Base-by-base conservation (phyloP, 768 basidiomycete species). In the Hebeloma cylindrosporum region DNA sequence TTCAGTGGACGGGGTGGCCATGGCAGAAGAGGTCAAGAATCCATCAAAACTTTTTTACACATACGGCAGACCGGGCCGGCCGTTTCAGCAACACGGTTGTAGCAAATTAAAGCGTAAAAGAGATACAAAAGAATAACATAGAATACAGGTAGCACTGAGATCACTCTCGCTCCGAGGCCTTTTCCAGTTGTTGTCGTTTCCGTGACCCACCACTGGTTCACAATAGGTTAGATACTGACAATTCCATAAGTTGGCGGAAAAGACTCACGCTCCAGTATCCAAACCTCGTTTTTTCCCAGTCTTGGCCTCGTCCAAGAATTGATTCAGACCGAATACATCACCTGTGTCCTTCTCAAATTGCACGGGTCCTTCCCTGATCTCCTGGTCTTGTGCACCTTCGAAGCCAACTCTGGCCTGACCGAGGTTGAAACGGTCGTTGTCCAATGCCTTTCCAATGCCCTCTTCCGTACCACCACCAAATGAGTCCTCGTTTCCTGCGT, bases 281-380 rank as follows among this genome's bases (percentile, higher is more conserved):
- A 93, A 58, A 10, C 89, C 90, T 50, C 93, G 73, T 71, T 95
- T 95, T 65, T 83, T 82, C n/a, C 93, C 95, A 17, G 85, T 84
- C 77, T 92, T 96, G 13, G 95, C 96, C 65, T 93, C 91, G 62
- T 97, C 92, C 74, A 98, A 77, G 74, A 99, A 98, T 63, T 95
- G 85, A 67, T 96, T 89, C 51, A 97, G 74, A 51, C 95, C 95
- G 60, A 97, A 97, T 14, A 97, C 92, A 75, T 97, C 95, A n/a
- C 83, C 79, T 1, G 87, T 83, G 59, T 99, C 95, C 72, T 97
- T 96, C 74, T 99, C 96, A 60, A 99, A 99, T 60, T 97, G 93
- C 30, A 99, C 96, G 17, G 96, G 96, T 1, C 96, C 96, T 58
- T 92, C 89, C 44, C 84, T 71, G 20, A 86, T 75, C 61, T 93